These are phyloP conservation scores for Capsella rubella DNA, from an alignment of 441 rosid species.

Conservation along the genomic window DNA sequence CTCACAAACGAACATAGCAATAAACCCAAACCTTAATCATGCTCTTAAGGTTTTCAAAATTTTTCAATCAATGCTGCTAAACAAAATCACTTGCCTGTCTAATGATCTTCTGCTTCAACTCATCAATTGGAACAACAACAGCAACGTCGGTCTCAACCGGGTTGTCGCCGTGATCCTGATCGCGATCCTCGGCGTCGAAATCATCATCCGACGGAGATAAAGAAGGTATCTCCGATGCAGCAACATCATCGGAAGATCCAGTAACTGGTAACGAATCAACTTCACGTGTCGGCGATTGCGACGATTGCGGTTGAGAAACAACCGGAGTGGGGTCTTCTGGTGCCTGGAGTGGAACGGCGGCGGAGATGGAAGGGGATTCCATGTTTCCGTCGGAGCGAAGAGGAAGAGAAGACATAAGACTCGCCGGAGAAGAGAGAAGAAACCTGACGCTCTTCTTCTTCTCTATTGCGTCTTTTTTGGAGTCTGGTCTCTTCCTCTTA, in stretches of 20 bases:
- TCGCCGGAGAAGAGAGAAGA: slow-evolving; percentile 36
- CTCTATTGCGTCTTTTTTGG: slow-evolving; percentile 24
- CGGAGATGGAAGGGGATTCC: slow-evolving; percentile 52
- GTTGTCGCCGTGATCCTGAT: slow-evolving; percentile 49
- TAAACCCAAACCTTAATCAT: slow-evolving; percentile 9
- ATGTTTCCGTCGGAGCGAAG: slow-evolving; percentile 46
- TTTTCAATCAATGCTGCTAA: too few relatives aligned
- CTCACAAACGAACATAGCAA: not conserved
- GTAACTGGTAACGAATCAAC: slow-evolving; percentile 48
- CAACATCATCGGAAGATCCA: slow-evolving; percentile 56
- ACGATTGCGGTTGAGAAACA: slow-evolving; percentile 25
- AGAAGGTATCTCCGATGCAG: slow-evolving; percentile 44
- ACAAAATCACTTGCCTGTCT: slow-evolving; percentile 62
- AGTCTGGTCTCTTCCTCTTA: slow-evolving; percentile 40
- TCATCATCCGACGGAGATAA: slow-evolving; percentile 60
- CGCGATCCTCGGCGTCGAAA: slow-evolving; percentile 48
- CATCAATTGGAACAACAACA: slow-evolving; percentile 49
- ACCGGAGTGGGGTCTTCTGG: slow-evolving; percentile 18
- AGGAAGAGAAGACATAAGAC: slow-evolving; percentile 46
- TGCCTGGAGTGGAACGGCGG: slow-evolving; percentile 15
- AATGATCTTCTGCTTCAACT: slow-evolving; percentile 71
- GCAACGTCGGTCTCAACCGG: slow-evolving; percentile 42
- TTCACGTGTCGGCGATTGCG: slow-evolving; percentile 40
- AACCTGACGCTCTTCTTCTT: slow-evolving; percentile 53
- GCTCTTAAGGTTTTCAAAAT: not conserved